Base-by-base conservation (phyloP, 768 basidiomycete species). In the Boletus sp. region DNA sequence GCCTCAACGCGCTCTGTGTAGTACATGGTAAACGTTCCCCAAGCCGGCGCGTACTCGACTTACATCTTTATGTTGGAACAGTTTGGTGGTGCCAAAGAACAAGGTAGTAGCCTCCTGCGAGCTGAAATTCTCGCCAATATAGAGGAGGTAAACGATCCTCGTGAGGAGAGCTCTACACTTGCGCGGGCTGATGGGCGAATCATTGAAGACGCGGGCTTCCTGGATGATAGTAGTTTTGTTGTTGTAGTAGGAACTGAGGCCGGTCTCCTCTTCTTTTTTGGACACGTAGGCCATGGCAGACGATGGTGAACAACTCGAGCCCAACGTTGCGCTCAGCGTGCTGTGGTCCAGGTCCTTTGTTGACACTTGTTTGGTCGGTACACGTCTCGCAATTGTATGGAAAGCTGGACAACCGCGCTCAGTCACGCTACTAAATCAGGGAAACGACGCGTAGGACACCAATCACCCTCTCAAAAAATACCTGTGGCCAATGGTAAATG, bases 1-100 rank as follows among this genome's bases (percentile, higher is more conserved):
- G 97, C 54, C 97, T 86, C 57, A 99, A 79, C 10, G 95, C 95
- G 64, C 87, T 88, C 95, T 98, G 73, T 17, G 49, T 15, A 40
- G 10, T 8, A 48, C 35, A 58, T 58, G 53, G 51, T 58, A 41
- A 63, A 49, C 35, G 10, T 39, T 40, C 14, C 46, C 14, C 27
- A 34, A 29, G 37, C 37, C 17, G 30, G 25, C 32, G 32, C 29
- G 25, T 40, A 48, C 35, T 41, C 21, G 13, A 80, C 96, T 75
- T 69, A 98, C 96, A 77, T 99, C 97, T 72, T 98, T 99, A 74
- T 99, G 90, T 75, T 98, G 97, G 75, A 99, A 99, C 54, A 99
- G 74, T 75, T 99, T 99, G 3, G 97, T 98, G 0, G 95, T 96
- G 41, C 97, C 96, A 74, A 99, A 99, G 83, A 99, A 99, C 60